Evolutionary conservation across 2,329 filamentous ascomycete species (phyloP), one percentile per base, ranked within the genome.

Genomic region (Calonectria ilicicola): DNA sequence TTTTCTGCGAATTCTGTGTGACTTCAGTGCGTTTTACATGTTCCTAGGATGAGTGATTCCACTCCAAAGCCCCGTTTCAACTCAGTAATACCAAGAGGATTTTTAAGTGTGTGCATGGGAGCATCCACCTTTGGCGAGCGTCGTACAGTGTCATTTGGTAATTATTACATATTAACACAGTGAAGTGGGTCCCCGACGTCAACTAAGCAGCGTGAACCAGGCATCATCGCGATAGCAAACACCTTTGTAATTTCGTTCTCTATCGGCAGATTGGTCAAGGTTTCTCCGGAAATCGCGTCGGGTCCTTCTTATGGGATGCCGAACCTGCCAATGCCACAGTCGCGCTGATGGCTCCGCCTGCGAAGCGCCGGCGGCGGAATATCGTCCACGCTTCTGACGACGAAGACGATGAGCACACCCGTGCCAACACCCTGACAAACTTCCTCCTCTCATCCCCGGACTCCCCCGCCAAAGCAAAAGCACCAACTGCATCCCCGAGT

Each of bases 311-410:
- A 76, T 81, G 80, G 74, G 74, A 79, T 76, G 69, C 51, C 67
- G 60, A 53, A 51, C 63, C 58, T 70, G 69, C 80, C 77, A 68
- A 83, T 82, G 79, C 77, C 77, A 66, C 75, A 77, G 69, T 77
- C 75, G 80, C 82, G 79, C 77, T 83, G 77, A 91, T 91, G 90
- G 88, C 88, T 79, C 89, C 89, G 83, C 87, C 88, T 74, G 84
- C 89, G 81, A 91, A 90, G 84, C 88, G 91, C 82, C 89, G 88
- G 77, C 90, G 87, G 86, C 89, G 88, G 77, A 91, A 89, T 81
- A 83, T 89, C 78, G 82, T 91, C 73, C 85, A 87, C 65, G 83
- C 83, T 74, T 86, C 86, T 53, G 88, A 88, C 66, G 86, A 89
- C 74, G 87, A 90, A 75, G 86, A 89, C 75, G 86, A 89, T 75